A percentile compares a stretch with the other conserved stretches of the same genome.
phyloP scores from a whole-genome alignment of 2,329 filamentous ascomycete species.

The Biscogniauxia mediterranea region DNA sequence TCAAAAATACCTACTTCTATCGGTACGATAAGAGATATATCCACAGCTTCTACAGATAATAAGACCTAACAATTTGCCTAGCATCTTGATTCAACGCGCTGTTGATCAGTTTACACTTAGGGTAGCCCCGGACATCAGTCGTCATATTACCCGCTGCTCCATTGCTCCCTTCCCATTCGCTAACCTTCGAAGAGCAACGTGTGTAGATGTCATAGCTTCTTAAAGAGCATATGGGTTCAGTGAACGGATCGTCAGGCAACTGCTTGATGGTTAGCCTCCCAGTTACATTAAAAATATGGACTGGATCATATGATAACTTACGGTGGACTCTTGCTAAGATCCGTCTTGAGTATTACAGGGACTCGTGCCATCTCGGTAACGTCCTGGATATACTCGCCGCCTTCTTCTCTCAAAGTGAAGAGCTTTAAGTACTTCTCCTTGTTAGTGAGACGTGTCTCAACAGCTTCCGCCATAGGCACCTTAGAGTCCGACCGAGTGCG shows the following conservation, averaged over 20 bases:
- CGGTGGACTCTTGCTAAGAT: conserved; percentile 98
- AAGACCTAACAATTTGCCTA: conserved; percentile 30
- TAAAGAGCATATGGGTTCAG: conserved; percentile 61
- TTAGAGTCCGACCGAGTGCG: conserved; percentile 94
- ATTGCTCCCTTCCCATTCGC: conserved; percentile 8
- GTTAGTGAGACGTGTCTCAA: conserved; percentile 78
- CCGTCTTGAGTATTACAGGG: conserved; percentile 97
- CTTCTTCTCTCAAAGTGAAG: conserved; percentile 87
- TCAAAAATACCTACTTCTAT: conserved; percentile 24
- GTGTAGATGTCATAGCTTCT: conserved; percentile 8
- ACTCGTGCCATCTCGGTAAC: conserved; percentile 97
- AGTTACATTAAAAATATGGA: not conserved
- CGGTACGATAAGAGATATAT: conserved; percentile 25
- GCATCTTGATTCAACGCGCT: conserved; percentile 11
- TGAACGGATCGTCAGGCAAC: conserved; percentile 66
- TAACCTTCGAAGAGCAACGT: conserved; percentile 9
- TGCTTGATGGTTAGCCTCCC: conserved; percentile 41
- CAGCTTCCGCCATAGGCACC: conserved; percentile 70
- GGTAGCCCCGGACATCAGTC: conserved; percentile 11
- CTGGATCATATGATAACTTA: conserved; percentile 57
- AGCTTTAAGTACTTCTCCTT: conserved; percentile 95
- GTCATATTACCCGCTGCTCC: conserved; percentile 5
- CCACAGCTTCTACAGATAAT: conserved; percentile 16
- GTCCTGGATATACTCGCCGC: conserved; percentile 96
- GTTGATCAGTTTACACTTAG: conserved; percentile 14